Conservation (phyloP, 108 stramenopile genomes). For the Conticribra weissflogii region DNA sequence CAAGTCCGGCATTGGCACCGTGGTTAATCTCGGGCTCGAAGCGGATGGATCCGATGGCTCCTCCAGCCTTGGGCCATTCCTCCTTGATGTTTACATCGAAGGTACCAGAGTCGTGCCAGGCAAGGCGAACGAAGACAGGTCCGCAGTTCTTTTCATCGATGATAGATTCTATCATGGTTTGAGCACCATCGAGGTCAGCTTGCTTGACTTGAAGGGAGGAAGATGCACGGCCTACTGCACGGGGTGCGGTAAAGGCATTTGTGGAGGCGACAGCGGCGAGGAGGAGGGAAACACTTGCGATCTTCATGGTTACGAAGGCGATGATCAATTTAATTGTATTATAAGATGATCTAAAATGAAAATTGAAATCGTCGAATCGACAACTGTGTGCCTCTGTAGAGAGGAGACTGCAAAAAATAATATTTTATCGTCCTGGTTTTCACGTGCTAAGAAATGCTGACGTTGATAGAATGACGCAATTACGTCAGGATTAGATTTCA, state of each 20-base stretch:
- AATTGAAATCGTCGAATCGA: too few species aligned
- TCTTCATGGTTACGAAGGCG: constrained; percentile 32
- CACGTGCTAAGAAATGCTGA: too few species aligned
- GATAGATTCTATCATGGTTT: constrained; percentile 89
- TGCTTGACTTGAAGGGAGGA: constrained; percentile 51
- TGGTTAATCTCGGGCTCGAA: constrained; percentile 91
- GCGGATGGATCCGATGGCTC: constrained; percentile 88
- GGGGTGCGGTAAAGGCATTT: constrained; percentile 36
- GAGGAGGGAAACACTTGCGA: constrained; percentile 37
- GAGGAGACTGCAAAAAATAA: too few species aligned
- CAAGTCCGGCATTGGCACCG: constrained; percentile 94
- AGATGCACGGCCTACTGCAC: constrained; percentile 1
- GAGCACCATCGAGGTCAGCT: constrained; percentile 87
- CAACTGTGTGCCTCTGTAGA: too few species aligned
- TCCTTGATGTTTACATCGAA: constrained; percentile 64
- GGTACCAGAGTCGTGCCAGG: constrained; percentile 97
- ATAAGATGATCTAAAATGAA: too few species aligned
- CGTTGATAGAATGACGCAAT: too few species aligned
- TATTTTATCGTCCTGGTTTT: too few species aligned
- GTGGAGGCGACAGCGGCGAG: constrained; percentile 30
- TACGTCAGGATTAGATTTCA: too few species aligned
- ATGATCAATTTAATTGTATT: too few species aligned
- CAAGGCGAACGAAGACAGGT: constrained; percentile 93
- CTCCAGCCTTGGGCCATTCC: constrained; percentile 69
- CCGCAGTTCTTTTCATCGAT: constrained; percentile 88